A percentile compares a stretch with the other conserved stretches of the same genome.
Evolutionary conservation across 2,329 filamentous ascomycete species (phyloP).

Genomic region (Aureobasidium leucospermi): DNA sequence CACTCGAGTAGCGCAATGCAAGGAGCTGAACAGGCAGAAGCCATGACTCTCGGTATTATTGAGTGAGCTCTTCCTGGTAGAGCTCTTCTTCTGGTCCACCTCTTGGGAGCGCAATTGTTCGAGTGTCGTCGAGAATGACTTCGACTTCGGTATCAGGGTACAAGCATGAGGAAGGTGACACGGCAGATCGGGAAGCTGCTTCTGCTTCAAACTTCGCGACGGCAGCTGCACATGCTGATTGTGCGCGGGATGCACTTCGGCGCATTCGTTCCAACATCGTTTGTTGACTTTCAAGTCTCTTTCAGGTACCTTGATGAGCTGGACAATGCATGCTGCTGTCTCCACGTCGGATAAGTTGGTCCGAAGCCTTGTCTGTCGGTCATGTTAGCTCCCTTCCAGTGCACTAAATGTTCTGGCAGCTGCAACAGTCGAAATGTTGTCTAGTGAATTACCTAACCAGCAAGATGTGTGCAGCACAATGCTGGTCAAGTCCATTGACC

Average conservation of each 20-base stretch:
- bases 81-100: too few species aligned
- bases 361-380: not conserved
- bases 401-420: too few species aligned
- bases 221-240: not conserved
- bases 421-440: not conserved
- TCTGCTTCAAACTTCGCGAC: not conserved
- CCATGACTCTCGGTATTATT: too few species aligned
- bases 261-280: not conserved
- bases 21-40: too few species aligned
- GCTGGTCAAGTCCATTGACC: not conserved
- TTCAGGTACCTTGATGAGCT: constrained; percentile 4
- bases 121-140: not conserved
- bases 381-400: not conserved
- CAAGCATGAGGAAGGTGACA: not conserved
- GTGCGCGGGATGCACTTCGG: not conserved
- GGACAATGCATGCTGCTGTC: not conserved
- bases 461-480: not conserved
- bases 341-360: not conserved
- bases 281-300: not conserved
- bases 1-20: too few species aligned
- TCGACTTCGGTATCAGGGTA: not conserved
- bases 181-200: not conserved
- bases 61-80: too few species aligned
- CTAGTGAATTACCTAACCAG: too few species aligned
- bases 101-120: not conserved